Evolutionary conservation across 108 stramenopile genomes (phyloP), one percentile per base, ranked within the genome.

Genomic region (Chaetoceros tenuissimus): DNA sequence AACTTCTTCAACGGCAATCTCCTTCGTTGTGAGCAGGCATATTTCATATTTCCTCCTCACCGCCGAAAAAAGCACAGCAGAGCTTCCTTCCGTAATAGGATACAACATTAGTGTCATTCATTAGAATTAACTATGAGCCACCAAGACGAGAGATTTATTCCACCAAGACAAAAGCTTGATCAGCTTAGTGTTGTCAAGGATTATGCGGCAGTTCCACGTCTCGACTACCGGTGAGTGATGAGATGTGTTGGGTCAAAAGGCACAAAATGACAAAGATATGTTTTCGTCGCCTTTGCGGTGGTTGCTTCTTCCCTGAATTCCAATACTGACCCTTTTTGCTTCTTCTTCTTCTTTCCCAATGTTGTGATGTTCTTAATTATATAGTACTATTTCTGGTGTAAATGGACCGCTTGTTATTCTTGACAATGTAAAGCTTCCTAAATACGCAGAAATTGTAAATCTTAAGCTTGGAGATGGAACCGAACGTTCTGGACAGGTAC

Each of bases 341-440:
- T 56, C 47, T 58, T 7, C 20, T 28, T 54, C 30, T 5, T 24
- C 31, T 28, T 13, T 30, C 59, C 28, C 24, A 31, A 21, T 17
- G 8, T 46, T 60, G 18, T 24, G 1, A 17, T 77, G 75, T 26
- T 59, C 72, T 1, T 65, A 76, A 44, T 67, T 69, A 31, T 71
- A 72, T 69, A 85, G 94, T 47, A 99, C 99, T 28, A 99, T 99
- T 76, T 79, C 84, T 23, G 96, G 96, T 59, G 99, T 99, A 7
- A 98, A 99, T 64, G 98, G 99, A 58, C 99, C 99, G 49, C 75
- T 99, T 51, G 99, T 99, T 34, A 96, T 99, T 63, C 79, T 99
- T 63, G 99, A 99, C 64, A 97, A 99, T 75, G 99, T 99, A 43
- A 99, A 99, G 77, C 82, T 96, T 51, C 97, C 99, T 45, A 94